These are phyloP conservation scores for Talaromyces sp. DNA, from an alignment of 2,329 filamentous ascomycete species.

Conservation along the genomic window DNA sequence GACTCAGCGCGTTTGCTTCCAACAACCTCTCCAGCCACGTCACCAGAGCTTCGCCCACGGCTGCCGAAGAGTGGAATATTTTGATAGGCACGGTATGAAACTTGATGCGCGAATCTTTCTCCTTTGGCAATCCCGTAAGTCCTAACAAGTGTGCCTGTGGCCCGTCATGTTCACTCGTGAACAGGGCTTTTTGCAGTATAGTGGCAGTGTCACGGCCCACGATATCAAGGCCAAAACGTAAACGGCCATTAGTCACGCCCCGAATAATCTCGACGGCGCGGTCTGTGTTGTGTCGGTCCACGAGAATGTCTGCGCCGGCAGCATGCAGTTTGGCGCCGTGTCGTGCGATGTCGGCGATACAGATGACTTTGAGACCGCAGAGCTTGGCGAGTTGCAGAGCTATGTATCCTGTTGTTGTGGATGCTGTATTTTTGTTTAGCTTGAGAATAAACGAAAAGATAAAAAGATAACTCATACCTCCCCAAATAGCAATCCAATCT, in stretches of 20 bases:
- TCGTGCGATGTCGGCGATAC: slow-evolving; percentile 61
- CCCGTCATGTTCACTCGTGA: slow-evolving; percentile 11
- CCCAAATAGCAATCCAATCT: slow-evolving; percentile 72
- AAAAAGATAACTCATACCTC: slow-evolving; percentile 42
- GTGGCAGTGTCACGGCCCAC: slow-evolving; percentile 60
- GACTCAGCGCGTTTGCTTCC: slow-evolving; percentile 46
- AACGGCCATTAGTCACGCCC: slow-evolving; percentile 50
- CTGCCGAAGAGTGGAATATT: slow-evolving; percentile 63
- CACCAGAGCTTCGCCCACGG: slow-evolving; percentile 58
- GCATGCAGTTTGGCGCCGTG: slow-evolving; percentile 57
- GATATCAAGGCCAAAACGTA: slow-evolving; percentile 67
- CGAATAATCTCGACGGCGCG: slow-evolving; percentile 63
- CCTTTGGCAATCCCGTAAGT: slow-evolving; percentile 62
- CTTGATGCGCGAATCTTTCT: slow-evolving; percentile 39
- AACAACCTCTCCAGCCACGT: slow-evolving; percentile 65
- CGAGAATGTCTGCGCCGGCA: slow-evolving; percentile 57
- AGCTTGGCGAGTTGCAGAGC: slow-evolving; percentile 64
- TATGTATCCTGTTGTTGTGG: slow-evolving; percentile 64
- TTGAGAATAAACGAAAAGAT: background rate
- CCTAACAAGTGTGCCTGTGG: slow-evolving; percentile 58
- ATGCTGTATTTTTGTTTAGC: slow-evolving; percentile 37
- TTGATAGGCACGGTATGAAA: slow-evolving; percentile 70
- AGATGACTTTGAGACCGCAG: slow-evolving; percentile 59
- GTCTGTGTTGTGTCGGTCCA: slow-evolving; percentile 62
- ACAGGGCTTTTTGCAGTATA: slow-evolving; percentile 52